phyloP scores from a whole-genome alignment of 2,329 filamentous ascomycete species.

The Penicillium sp. region DNA sequence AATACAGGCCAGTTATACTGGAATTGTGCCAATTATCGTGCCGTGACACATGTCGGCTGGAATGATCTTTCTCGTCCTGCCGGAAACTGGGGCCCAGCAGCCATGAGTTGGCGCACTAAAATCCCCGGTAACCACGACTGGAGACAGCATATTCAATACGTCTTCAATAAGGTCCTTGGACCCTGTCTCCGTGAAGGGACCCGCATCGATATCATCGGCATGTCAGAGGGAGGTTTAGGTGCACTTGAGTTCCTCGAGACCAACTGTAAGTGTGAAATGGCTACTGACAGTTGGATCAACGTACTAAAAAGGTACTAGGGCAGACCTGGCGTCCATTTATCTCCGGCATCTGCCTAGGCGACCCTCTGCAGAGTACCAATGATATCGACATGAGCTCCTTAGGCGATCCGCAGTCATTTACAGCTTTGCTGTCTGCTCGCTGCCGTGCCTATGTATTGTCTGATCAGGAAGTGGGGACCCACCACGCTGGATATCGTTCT shows the following conservation, averaged over 20 bases:
- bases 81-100: conserved; percentile 61
- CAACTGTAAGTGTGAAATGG: conserved; percentile 49
- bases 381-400: conserved; percentile 28
- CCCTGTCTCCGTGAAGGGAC: conserved; percentile 50
- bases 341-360: conserved; percentile 44
- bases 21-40: conserved; percentile 66
- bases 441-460: conserved; percentile 66
- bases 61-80: conserved; percentile 64
- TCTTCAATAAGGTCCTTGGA: conserved; percentile 68
- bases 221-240: conserved; percentile 68
- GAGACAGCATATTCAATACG: conserved; percentile 65
- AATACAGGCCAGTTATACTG: conserved; percentile 80
- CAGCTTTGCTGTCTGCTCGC: conserved; percentile 53
- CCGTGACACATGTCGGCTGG: conserved; percentile 65
- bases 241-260: conserved; percentile 63
- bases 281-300: neutral
- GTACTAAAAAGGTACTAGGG: conserved; percentile 36
- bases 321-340: conserved; percentile 42
- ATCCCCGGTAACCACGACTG: conserved; percentile 64
- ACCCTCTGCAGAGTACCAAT: conserved; percentile 40
- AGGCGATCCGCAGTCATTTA: conserved; percentile 23
- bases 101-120: conserved; percentile 60
- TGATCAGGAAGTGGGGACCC: conserved; percentile 54
- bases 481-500: conserved; percentile 58
- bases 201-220: conserved; percentile 70